A percentile compares a stretch with the other conserved stretches of the same genome.
phyloP scores from a whole-genome alignment of 371 early-diverging fungal species.

The Mucor velutinosus region DNA sequence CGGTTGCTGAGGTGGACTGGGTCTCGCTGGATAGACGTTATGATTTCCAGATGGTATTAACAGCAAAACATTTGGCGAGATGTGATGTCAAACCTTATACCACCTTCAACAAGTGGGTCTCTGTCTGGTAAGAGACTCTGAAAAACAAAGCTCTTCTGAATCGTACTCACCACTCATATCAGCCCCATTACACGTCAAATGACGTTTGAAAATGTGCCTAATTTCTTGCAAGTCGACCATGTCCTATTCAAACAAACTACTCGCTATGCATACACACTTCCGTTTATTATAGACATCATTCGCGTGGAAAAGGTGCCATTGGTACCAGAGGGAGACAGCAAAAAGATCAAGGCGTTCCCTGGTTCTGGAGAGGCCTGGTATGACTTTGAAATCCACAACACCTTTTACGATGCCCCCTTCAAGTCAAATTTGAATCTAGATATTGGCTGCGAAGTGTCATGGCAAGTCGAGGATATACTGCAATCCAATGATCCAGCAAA shows the following conservation, averaged over 20 bases:
- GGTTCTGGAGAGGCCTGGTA: constrained; percentile 39
- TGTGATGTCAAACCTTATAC: constrained; percentile 49
- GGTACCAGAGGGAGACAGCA: constrained; percentile 4
- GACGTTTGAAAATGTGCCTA: constrained; percentile 45
- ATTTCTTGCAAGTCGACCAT: constrained; percentile 38
- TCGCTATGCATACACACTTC: constrained; percentile 28
- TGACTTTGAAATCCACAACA: constrained; percentile 40
- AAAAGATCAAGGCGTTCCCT: constrained; percentile 30
- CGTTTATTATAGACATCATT: constrained; percentile 44
- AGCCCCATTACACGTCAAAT: constrained; percentile 38
- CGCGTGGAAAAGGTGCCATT: constrained; percentile 39
- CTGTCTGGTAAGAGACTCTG: constrained; percentile 35
- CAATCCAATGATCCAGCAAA: background rate
- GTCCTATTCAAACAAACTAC: constrained; percentile 36
- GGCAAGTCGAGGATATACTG: constrained; percentile 44
- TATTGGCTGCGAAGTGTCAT: constrained; percentile 31
- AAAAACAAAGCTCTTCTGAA: background rate
- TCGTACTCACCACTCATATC: background rate
- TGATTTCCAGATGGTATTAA: constrained; percentile 44
- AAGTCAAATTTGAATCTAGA: constrained; percentile 33
- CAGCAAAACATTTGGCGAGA: constrained; percentile 26
- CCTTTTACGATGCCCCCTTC: constrained; percentile 23
- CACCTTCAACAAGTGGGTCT: constrained; percentile 47
- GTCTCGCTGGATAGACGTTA: constrained; percentile 44
- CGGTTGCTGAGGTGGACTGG: constrained; percentile 44